Evolutionary conservation across 2,329 filamentous ascomycete species (phyloP), one percentile per base, ranked within the genome.

Genomic region (Cercospora zeae-maydis): DNA sequence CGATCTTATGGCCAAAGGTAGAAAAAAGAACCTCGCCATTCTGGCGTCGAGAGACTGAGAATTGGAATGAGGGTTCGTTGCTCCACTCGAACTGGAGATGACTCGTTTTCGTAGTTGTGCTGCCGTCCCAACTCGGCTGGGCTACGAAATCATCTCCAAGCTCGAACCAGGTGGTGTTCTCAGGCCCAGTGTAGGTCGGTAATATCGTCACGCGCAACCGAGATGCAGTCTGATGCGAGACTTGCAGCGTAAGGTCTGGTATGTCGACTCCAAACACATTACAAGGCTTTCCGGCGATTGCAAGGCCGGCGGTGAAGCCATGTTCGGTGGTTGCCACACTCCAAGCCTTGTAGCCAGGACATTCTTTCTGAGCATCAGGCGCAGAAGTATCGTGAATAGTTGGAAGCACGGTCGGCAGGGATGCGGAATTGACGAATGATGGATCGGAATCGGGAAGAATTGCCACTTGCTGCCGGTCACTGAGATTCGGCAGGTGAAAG

Each of bases 41-140:
- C 14, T 34, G 49, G 2, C 42, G 58, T 8, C 72, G 68, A 4
- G 66, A 58, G 54, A 74, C 53, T 9, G 64, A 39, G 61, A 74
- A 73, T 24, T 73, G 71, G 60, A 73, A 74, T 21, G 63, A 70
- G 2, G 71, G 72, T 2, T 67, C 56, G 42, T 74, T 73, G 55
- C 47, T 70, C 71, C 71, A 74, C 2, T 59, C 61, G 55, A 74
- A 72, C 2, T 62, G 24, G 0, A 74, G 66, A 36, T 74, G 70
- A 54, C 72, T 73, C 1, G 31, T 66, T 31, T 49, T 33, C 9
- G 63, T 67, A 39, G 54, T 68, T 8, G 59, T 64, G 4, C 33
- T 39, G 58, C 39, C 69, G 53, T 70, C 69, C 55, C 57, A 59
- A 6, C 19, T 52, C 5, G 70, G 67, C 45, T 54, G 51, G 13